These are phyloP conservation scores for Rosa lucieae DNA, from an alignment of 306 rosid species.

Conservation along the genomic window DNA sequence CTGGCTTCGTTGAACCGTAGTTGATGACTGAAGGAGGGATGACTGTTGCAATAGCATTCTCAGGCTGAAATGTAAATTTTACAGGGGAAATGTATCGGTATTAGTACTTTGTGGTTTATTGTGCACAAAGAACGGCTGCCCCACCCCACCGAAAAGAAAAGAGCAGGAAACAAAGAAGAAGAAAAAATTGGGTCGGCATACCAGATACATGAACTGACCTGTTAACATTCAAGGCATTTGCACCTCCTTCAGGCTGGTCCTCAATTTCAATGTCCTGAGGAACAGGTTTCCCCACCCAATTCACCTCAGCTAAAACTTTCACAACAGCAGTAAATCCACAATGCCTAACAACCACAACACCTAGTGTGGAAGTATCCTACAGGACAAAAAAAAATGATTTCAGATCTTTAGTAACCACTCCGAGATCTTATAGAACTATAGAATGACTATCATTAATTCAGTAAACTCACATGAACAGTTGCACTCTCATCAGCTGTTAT, in stretches of 20 bases:
- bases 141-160: background rate
- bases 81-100: constrained; percentile 27
- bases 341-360: constrained; percentile 78
- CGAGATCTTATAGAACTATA: constrained; percentile 12
- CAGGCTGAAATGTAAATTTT: constrained; percentile 58
- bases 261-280: constrained; percentile 79
- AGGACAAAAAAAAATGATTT: constrained; percentile 30
- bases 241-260: constrained; percentile 98
- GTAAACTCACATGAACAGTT: constrained; percentile 84
- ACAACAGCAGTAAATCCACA: constrained; percentile 97
- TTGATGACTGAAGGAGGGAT: constrained; percentile 52
- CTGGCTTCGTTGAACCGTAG: constrained; percentile 44
- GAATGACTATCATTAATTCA: background rate
- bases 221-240: constrained; percentile 87
- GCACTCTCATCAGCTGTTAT: constrained; percentile 99
- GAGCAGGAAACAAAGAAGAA: background rate
- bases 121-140: constrained; percentile 4
- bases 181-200: background rate
- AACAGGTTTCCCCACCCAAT: constrained; percentile 52
- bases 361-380: constrained; percentile 87
- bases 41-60: constrained; percentile 80
- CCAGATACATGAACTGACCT: constrained; percentile 49
- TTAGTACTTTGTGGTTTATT: constrained; percentile 5
- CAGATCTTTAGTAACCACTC: constrained; percentile 17
- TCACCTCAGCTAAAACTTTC: constrained; percentile 60